phyloP scores from a whole-genome alignment of 805 yeast species.

The Dipodascopsis tothii region DNA sequence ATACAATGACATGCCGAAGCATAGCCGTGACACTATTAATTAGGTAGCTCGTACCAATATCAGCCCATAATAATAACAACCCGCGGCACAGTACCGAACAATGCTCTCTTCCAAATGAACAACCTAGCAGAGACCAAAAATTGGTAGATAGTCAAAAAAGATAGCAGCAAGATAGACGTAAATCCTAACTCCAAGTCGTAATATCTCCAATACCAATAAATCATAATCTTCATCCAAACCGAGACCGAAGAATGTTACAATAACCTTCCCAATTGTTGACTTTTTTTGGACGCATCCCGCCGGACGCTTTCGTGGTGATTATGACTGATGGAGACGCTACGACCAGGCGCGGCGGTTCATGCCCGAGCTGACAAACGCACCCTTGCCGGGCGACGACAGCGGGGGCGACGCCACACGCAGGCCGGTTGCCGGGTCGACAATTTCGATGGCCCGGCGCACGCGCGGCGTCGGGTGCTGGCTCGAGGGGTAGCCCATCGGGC shows the following conservation, averaged over 20 bases:
- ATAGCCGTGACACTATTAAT: not conserved
- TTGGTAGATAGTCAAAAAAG: no score
- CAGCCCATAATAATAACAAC: not conserved
- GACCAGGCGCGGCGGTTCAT: slow-evolving; percentile 13
- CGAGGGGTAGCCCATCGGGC: slow-evolving; percentile 11
- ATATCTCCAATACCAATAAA: not conserved
- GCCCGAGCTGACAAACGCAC: not conserved
- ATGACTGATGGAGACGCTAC: not conserved
- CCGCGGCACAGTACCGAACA: not conserved
- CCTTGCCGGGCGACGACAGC: slow-evolving; percentile 16
- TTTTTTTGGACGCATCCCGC: not conserved
- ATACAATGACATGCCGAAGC: no score
- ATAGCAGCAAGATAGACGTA: not conserved
- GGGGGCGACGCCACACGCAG: slow-evolving; percentile 42
- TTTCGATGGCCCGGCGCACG: slow-evolving; percentile 35
- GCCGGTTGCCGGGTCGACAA: slow-evolving; percentile 51
- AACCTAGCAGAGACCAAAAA: not conserved
- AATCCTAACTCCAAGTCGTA: not conserved
- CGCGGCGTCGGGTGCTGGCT: slow-evolving; percentile 6
- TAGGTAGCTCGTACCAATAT: not conserved
- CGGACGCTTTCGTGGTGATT: no score
- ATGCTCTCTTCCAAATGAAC: not conserved
- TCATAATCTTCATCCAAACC: not conserved
- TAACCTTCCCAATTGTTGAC: not conserved
- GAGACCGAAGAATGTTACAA: not conserved